Base-by-base conservation (phyloP, 2,329 filamentous ascomycete species). In the Trematosphaeria pertusa region DNA sequence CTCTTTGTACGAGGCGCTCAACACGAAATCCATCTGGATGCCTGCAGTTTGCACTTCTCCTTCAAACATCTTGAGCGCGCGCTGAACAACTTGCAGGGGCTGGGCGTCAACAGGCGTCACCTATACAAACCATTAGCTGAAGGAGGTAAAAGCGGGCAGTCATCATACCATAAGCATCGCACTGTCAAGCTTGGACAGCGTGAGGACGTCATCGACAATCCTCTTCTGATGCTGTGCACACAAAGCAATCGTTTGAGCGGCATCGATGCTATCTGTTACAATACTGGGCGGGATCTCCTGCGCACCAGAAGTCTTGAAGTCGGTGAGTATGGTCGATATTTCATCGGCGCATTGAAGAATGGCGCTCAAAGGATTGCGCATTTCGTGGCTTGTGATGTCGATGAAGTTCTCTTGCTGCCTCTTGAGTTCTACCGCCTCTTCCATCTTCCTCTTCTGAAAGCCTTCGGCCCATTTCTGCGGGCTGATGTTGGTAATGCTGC, bases 391-490 rank as follows among this genome's bases (percentile, higher is more conserved):
- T 3, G 86, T 88, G 53, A 90, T 89, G 67, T 91, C 88, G 61
- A 92, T 89, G 59, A 91, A 91, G 54, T 88, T 88, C 59, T 92
- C 87, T 62, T 93, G 89, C 62, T 89, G 87, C 4, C 86, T 79
- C 69, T 94, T 94, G 50, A 91, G 79, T 65, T 93, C 87, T 2
- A 92, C 83, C 0, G 89, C 91, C 66, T 94, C 89, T 61, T 92
- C 84, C 62, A 89, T 87, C 47, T 89, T 85, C 34, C 86, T 81
- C 59, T 83, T 89, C 69, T 95, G 89, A 24, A 91, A 84, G 36
- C 87, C 85, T 69, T 95, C 90, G 1, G 90, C 89, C 78, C 87
- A 87, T 68, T 95, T 96, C 66, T 94, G 89, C 43, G 88, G 83
- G 14, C 87, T 91, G 54, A 96, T 95, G 62, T 95, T 89, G 0